phyloP scores from a whole-genome alignment of 139 green algal genomes.

The Chlamydomonas applanata region DNA sequence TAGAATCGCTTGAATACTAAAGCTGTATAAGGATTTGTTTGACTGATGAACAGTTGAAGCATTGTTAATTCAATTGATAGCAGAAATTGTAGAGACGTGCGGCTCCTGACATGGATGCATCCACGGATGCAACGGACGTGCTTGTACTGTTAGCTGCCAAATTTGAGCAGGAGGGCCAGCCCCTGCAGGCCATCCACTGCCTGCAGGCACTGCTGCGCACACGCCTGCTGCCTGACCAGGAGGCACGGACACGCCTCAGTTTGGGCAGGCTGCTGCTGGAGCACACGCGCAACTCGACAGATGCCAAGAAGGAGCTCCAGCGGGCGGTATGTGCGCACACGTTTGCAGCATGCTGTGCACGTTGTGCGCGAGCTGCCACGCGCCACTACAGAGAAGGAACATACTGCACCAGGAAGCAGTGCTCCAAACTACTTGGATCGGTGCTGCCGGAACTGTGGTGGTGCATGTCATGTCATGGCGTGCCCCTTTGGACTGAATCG shows the following conservation, averaged over 20 bases:
- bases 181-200: conserved; percentile 9
- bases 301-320: background rate
- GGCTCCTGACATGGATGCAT: too few relatives aligned
- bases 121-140: background rate
- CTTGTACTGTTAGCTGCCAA: background rate
- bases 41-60: too few relatives aligned
- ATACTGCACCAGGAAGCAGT: too few relatives aligned
- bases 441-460: too few relatives aligned
- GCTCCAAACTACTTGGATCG: too few relatives aligned
- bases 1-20: too few relatives aligned
- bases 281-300: background rate
- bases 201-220: background rate
- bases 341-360: background rate
- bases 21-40: too few relatives aligned
- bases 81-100: too few relatives aligned
- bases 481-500: too few relatives aligned
- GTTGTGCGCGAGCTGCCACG: background rate
- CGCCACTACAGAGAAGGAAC: too few relatives aligned
- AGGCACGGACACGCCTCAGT: background rate
- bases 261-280: conserved; percentile 6
- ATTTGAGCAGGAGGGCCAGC: background rate
- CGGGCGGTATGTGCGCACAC: background rate
- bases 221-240: background rate
- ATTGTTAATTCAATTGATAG: too few relatives aligned
- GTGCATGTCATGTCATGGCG: background rate